phyloP scores from a whole-genome alignment of 2,329 filamentous ascomycete species.

The Aspergillus japonicus region DNA sequence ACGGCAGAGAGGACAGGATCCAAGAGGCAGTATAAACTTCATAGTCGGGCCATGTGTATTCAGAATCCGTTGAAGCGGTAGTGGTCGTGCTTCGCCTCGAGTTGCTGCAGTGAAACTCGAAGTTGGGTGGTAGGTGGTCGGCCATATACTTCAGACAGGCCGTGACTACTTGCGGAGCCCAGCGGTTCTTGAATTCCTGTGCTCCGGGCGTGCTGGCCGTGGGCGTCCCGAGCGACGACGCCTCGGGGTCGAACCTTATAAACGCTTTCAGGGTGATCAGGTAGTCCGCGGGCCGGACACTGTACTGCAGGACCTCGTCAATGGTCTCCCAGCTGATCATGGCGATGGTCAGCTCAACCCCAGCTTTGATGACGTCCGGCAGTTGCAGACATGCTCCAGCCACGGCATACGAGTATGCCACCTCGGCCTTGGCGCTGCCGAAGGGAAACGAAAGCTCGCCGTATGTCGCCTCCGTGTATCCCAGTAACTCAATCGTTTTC shows the following conservation, averaged over 20 bases:
- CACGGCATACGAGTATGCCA: conserved; percentile 33
- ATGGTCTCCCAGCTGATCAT: conserved; percentile 31
- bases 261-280: conserved; percentile 17
- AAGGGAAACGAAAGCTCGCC: conserved; percentile 13
- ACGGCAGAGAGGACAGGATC: conserved; percentile 31
- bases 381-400: conserved; percentile 32
- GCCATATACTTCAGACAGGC: conserved; percentile 27
- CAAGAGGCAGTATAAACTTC: conserved; percentile 25
- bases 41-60: conserved; percentile 14
- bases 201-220: background rate
- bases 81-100: conserved; percentile 22
- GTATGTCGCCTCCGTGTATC: conserved; percentile 11
- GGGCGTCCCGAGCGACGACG: background rate
- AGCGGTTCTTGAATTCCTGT: conserved; percentile 13
- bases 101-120: conserved; percentile 21
- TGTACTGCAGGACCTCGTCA: conserved; percentile 31
- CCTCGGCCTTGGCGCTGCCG: conserved; percentile 24
- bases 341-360: conserved; percentile 24
- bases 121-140: conserved; percentile 19
- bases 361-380: conserved; percentile 23
- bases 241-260: conserved; percentile 13
- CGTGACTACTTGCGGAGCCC: conserved; percentile 13
- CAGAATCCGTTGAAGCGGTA: conserved; percentile 26
- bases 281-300: conserved; percentile 12
- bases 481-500: conserved; percentile 15